phyloP scores from a whole-genome alignment of 2,329 filamentous ascomycete species.

The Pseudohalonectria lignicola region DNA sequence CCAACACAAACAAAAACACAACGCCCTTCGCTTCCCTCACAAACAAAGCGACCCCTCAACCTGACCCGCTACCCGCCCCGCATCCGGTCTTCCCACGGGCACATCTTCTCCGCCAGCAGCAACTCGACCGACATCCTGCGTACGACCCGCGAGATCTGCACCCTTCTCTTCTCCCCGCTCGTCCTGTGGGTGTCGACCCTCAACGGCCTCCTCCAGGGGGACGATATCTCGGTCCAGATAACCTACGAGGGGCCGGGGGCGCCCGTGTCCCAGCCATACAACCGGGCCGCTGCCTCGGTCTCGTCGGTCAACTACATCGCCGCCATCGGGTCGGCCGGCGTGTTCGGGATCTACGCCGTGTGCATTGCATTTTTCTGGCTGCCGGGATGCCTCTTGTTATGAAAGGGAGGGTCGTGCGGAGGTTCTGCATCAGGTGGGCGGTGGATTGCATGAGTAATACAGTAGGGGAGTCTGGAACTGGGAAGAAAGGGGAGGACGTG shows the following conservation, averaged over 20 bases:
- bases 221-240: slow-evolving; percentile 29
- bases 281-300: slow-evolving; percentile 20
- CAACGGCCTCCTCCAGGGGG: slow-evolving; percentile 12
- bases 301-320: slow-evolving; percentile 11
- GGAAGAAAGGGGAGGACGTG: no score
- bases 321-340: not conserved
- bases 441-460: no score
- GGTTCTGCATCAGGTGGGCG: not conserved
- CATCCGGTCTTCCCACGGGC: slow-evolving; percentile 5
- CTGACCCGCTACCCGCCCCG: slow-evolving; percentile 4
- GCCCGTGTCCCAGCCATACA: slow-evolving; percentile 21
- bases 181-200: slow-evolving; percentile 3
- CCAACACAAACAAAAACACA: no score
- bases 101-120: slow-evolving; percentile 4
- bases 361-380: not conserved
- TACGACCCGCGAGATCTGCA: slow-evolving; percentile 3
- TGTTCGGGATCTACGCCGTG: slow-evolving; percentile 1
- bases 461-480: no score
- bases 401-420: slow-evolving; percentile 1
- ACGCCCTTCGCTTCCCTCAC: not conserved
- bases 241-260: slow-evolving; percentile 27
- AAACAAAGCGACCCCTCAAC: slow-evolving; percentile 1
- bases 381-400: not conserved
- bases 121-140: slow-evolving; percentile 5
- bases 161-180: slow-evolving; percentile 3